These are phyloP conservation scores for Schizophyllum commune DNA, from an alignment of 1,284 basidiomycete genomes.

Conservation along the genomic window DNA sequence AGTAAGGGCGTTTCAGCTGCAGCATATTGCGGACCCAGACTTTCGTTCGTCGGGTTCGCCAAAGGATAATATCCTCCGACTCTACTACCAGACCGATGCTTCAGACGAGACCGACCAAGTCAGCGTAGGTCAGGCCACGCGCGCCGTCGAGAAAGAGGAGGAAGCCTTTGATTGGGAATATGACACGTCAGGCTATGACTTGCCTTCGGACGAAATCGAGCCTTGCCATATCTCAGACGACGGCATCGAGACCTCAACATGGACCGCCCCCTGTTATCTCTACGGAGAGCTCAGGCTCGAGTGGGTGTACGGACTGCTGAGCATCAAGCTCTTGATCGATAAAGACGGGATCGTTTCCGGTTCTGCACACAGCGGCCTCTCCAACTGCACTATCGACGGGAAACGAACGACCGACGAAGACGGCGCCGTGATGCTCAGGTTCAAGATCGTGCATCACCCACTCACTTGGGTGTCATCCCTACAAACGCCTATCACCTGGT, in stretches of 20 bases:
- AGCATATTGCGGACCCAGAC: too few relatives aligned
- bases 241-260: background rate
- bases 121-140: too few relatives aligned
- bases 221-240: background rate
- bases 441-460: background rate
- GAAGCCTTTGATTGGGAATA: background rate
- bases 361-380: background rate
- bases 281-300: background rate
- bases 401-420: background rate
- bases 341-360: background rate
- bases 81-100: too few relatives aligned
- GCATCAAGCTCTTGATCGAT: background rate
- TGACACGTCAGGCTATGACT: background rate
- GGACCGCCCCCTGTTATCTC: background rate
- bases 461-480: background rate
- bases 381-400: background rate
- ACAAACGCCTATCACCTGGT: background rate
- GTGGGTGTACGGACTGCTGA: background rate
- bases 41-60: too few relatives aligned
- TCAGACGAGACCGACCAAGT: too few relatives aligned
- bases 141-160: too few relatives aligned
- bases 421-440: background rate
- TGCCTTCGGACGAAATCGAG: background rate
- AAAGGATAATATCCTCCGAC: too few relatives aligned
- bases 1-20: too few relatives aligned